phyloP scores from a whole-genome alignment of 2,329 filamentous ascomycete species.

The Paecilomyces sp. region DNA sequence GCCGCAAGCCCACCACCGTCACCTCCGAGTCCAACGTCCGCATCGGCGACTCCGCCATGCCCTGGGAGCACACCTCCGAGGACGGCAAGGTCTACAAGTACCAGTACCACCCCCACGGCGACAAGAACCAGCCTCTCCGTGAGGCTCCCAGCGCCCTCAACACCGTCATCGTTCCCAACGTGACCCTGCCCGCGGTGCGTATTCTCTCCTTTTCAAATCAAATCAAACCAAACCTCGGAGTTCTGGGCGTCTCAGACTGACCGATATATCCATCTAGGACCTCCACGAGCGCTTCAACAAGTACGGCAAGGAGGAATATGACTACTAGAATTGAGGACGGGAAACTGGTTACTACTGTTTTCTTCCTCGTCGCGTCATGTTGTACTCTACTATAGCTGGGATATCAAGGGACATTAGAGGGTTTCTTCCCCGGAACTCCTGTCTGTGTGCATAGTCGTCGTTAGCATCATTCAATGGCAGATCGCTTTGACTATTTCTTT shows the following conservation, averaged over 20 bases:
- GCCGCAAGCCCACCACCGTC: conserved; percentile 74
- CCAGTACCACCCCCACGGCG: conserved; percentile 79
- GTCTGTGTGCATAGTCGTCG: neutral
- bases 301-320: conserved; percentile 92
- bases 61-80: conserved; percentile 69
- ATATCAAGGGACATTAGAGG: neutral
- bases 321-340: conserved; percentile 20
- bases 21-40: conserved; percentile 73
- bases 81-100: conserved; percentile 63
- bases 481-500: neutral
- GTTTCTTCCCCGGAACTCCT: neutral
- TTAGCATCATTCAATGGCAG: conserved; percentile 1
- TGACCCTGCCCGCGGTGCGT: conserved; percentile 80
- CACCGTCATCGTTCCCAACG: conserved; percentile 86
- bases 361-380: neutral
- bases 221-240: neutral
- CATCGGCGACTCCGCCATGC: conserved; percentile 72
- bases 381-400: conserved; percentile 6
- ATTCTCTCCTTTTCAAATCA: neutral
- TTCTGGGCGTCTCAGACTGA: neutral
- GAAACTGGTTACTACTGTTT: neutral
- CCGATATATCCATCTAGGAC: conserved; percentile 46
- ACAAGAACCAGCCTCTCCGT: conserved; percentile 65
- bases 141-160: conserved; percentile 94
- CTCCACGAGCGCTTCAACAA: conserved; percentile 99